These are phyloP conservation scores for Coemansia sp. DNA, from an alignment of 192 early-diverging fungal species.

Conservation along the genomic window DNA sequence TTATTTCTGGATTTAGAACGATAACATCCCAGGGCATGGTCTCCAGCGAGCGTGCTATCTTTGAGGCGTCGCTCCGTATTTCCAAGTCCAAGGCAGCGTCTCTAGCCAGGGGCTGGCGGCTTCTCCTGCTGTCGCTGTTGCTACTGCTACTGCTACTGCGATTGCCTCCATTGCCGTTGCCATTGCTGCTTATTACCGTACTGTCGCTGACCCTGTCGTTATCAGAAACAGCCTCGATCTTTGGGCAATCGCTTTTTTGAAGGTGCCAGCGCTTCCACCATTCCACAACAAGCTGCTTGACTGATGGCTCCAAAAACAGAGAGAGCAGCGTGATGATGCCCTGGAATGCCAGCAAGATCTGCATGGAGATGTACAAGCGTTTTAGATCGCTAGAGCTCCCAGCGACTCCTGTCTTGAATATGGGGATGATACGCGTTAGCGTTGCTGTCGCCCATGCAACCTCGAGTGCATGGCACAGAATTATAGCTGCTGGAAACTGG, in stretches of 20 bases:
- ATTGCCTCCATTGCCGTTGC: background rate
- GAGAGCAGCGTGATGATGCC: constrained; percentile 27
- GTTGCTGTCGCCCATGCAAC: constrained; percentile 33
- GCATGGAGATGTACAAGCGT: constrained; percentile 26
- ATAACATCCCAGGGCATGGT: constrained; percentile 26
- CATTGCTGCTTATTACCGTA: background rate
- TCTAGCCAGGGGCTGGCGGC: background rate
- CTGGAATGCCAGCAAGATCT: constrained; percentile 27
- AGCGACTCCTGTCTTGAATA: constrained; percentile 10
- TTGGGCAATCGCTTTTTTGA: background rate
- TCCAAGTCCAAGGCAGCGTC: background rate
- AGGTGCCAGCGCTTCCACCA: constrained; percentile 8
- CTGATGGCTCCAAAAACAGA: constrained; percentile 21
- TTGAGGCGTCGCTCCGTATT: background rate
- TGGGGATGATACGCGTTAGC: constrained; percentile 15
- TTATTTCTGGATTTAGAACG: background rate
- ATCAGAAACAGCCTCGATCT: background rate
- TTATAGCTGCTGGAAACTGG: constrained; percentile 31
- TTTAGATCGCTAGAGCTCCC: constrained; percentile 13
- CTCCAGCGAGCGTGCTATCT: background rate
- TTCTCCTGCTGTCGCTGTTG: background rate
- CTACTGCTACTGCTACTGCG: background rate
- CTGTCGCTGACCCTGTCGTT: background rate
- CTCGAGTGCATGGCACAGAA: constrained; percentile 25
- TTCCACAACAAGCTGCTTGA: constrained; percentile 10